phyloP scores from a whole-genome alignment of 306 rosid genomes.

The Macrotyloma uniflorum region DNA sequence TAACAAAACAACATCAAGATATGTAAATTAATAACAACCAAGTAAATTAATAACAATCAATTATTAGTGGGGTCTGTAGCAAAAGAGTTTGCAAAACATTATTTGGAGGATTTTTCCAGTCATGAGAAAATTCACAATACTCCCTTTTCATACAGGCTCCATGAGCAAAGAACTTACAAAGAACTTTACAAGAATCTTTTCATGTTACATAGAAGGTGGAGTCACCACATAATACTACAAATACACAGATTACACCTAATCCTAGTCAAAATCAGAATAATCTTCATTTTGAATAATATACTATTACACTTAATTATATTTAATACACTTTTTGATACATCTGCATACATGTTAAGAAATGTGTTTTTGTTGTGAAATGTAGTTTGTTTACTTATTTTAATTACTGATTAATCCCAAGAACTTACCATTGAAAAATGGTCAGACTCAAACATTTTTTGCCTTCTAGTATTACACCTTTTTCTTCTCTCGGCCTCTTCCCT shows the following conservation, averaged over 20 bases:
- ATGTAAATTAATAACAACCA: slow-evolving; percentile 28
- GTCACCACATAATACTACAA: too few species aligned
- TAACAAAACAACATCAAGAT: slow-evolving; percentile 25
- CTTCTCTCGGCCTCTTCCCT: slow-evolving; percentile 66
- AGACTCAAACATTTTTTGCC: slow-evolving; percentile 54
- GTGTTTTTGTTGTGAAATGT: too few species aligned
- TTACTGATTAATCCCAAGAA: too few species aligned
- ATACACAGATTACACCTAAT: too few species aligned
- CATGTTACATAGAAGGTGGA: slow-evolving; percentile 20
- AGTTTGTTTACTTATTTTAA: too few species aligned
- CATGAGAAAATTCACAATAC: slow-evolving; percentile 94
- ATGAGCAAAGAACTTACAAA: slow-evolving; percentile 93
- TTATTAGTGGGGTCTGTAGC: slow-evolving; percentile 7
- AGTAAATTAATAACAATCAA: slow-evolving; percentile 12
- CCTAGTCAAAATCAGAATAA: slow-evolving; percentile 53
- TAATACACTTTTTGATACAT: too few species aligned
- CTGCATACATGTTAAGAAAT: too few species aligned
- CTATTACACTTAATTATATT: too few species aligned
- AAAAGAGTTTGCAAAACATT: slow-evolving; percentile 55
- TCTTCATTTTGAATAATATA: slow-evolving; percentile 22
- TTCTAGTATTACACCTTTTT: slow-evolving; percentile 66
- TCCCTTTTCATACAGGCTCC: slow-evolving; percentile 98
- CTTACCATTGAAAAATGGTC: slow-evolving; percentile 67
- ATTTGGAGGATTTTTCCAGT: slow-evolving; percentile 84
- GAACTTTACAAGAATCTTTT: slow-evolving; percentile 58